Evolutionary conservation across 495 filamentous ascomycete species (phyloP).

Genomic region (Neurospora cerealis): DNA sequence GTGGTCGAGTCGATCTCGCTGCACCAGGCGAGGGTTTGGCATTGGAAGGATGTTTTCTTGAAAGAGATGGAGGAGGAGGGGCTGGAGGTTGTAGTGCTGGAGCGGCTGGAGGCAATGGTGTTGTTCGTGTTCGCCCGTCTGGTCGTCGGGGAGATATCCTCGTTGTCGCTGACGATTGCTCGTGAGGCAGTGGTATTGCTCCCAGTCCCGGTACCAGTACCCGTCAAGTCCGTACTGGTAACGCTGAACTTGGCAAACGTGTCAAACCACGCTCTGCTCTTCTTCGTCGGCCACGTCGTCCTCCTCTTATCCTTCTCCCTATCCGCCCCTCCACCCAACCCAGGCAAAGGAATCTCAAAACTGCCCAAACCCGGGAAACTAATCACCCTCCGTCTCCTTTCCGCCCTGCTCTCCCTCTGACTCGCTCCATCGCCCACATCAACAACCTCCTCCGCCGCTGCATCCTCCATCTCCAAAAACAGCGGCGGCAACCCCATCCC

Average conservation of each 20-base stretch:
- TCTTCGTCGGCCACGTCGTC: constrained; percentile 21
- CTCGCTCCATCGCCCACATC: background rate
- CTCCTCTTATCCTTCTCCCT: constrained; percentile 2
- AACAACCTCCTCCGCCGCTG: background rate
- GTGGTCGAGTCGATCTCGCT: constrained; percentile 18
- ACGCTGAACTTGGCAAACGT: constrained; percentile 21
- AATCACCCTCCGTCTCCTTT: background rate
- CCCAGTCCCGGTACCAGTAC: background rate
- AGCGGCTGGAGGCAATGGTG: background rate
- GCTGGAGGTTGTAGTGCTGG: background rate
- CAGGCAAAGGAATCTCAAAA: background rate
- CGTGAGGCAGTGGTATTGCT: background rate
- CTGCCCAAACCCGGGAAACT: background rate
- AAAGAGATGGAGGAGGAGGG: constrained; percentile 11
- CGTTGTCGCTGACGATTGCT: background rate
- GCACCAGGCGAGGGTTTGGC: constrained; percentile 24
- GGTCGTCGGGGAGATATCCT: background rate
- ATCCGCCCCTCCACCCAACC: background rate
- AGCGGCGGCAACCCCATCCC: background rate
- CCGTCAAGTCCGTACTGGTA: background rate
- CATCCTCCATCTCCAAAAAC: background rate
- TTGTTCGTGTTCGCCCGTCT: background rate
- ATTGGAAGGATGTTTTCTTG: constrained; percentile 18
- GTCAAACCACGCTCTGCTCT: constrained; percentile 22
- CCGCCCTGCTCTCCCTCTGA: background rate